Base-by-base conservation (phyloP, 495 filamentous ascomycete genomes). In the Aspergillus sclerotioniger region DNA sequence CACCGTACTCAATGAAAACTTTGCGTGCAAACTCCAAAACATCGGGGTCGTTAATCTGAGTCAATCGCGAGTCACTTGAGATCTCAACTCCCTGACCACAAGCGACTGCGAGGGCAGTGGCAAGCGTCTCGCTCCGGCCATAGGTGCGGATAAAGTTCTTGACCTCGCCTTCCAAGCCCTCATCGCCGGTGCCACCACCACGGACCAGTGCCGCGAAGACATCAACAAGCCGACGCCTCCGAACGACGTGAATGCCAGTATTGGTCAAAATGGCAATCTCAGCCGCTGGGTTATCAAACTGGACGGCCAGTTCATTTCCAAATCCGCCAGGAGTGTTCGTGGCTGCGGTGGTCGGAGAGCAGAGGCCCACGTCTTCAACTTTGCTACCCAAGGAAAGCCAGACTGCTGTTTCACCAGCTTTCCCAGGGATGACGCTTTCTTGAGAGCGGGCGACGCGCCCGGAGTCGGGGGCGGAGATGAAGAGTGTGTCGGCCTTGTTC, bases 181-280 rank as follows among this genome's bases (percentile, higher is more conserved):
- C 92, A 8, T 93, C 87, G 33, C 88, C 85, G 32, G 85, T 86
- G 10, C 84, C 79, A n/a, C 86, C 83, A 56, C 78, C 77, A 37
- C 88, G 81, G 33, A 96, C 86, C 20, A 89, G 79, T 1, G 88
- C 82, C 20, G 92, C 92, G 67, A 99, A 96, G 7, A 96, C 89
- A 64, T 99, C 94, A 6, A 98, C 91, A 8, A 98, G 77, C 53
- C 95, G 82, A 62, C 90, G 79, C 35, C 95, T 83, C 19, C 91
- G 84, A 55, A 96, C 82, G 25, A 94, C 79, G 60, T 96, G 89
- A 54, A 99, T 84, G 3, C 93, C 94, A 15, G 81, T 88, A 61
- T 92, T 94, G 8, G 94, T 97, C 55, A 99, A 76, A 33, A 99
- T 86, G 6, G 92, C 95, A 52, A 96, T 83, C 63, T 98, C 92